These are phyloP conservation scores for Eremomyces bilateralis DNA, from an alignment of 495 filamentous ascomycete genomes.

Conservation along the genomic window DNA sequence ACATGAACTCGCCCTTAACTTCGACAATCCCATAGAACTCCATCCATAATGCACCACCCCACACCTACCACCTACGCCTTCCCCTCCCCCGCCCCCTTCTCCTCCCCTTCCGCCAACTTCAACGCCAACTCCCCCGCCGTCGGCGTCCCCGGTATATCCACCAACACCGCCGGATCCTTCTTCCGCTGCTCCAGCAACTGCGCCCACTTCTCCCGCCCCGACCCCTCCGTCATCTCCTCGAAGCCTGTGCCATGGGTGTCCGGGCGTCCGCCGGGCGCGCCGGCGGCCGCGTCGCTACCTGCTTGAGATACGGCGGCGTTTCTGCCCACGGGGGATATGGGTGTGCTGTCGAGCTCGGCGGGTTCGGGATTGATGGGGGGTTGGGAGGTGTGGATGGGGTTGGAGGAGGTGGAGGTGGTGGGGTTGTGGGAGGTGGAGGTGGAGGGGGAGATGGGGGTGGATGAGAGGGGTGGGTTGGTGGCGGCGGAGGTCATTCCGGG, in stretches of 20 bases:
- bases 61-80: neutral
- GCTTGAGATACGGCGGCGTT: no score
- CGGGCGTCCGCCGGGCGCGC: no score
- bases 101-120: slow-evolving; percentile 2
- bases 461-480: no score
- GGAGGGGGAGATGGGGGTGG: no score
- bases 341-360: slow-evolving; percentile 16
- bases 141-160: slow-evolving; percentile 16
- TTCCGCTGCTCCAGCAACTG: slow-evolving; percentile 11
- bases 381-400: slow-evolving; percentile 10
- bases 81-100: neutral
- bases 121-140: slow-evolving; percentile 16
- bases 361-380: slow-evolving; percentile 16
- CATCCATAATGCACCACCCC: no score
- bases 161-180: slow-evolving; percentile 17
- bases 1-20: no score
- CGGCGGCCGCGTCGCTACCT: no score
- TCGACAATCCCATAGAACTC: no score
- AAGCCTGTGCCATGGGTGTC: neutral
- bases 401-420: no score
- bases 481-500: no score
- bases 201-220: slow-evolving; percentile 11
- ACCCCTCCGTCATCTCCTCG: neutral
- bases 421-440: no score
- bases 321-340: slow-evolving; percentile 7